Base-by-base conservation (phyloP, 768 basidiomycete species). In the Tylopilus sp. region DNA sequence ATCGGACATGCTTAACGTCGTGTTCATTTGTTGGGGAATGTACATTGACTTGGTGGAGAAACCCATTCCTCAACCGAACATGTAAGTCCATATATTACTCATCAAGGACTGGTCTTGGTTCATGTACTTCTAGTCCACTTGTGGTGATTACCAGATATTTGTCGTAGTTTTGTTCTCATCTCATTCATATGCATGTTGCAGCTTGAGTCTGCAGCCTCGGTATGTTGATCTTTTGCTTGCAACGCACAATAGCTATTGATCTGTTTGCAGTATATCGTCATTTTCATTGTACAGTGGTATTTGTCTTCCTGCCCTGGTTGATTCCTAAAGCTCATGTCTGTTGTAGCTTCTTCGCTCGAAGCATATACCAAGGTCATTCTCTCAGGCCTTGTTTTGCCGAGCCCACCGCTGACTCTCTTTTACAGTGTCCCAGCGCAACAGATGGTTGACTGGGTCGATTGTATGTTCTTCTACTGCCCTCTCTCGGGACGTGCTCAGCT, bases 261-360 rank as follows among this genome's bases (percentile, higher is more conserved):
- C 9, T 6, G 3, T 33, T 23, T 28, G 3, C 25, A 58, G 57
- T 38, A 44, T 11, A 5, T 55, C 7, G 40, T 46, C 22, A 48
- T 59, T 28, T 45, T 59, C 15, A 26, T 50, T 44, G 52, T 58
- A 17, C 57, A 59, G 41, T 59, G 52, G 57, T 59, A 26, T 25
- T 20, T 4, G 17, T 28, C 6, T 28, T 7, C 3, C 17, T 22
- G 33, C 20, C 11, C 38, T 1, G 9, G 7, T 40, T 10, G 9
- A 18, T 6, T 2, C 22, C 6, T 22, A 11, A 26, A 4, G 3
- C 36, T 57, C n/a, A 58, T 20, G 21, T 38, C 36, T 13, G 10
- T 1, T 26, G 12, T 45, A 58, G 57, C 46, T 54, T 58, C 31
- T 48, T 58, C 21, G 52, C 52, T 12, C 52, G 21, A 40, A 50